Evolutionary conservation across 2,329 filamentous ascomycete genomes (phyloP).

Genomic region (Arthroderma uncinatum): DNA sequence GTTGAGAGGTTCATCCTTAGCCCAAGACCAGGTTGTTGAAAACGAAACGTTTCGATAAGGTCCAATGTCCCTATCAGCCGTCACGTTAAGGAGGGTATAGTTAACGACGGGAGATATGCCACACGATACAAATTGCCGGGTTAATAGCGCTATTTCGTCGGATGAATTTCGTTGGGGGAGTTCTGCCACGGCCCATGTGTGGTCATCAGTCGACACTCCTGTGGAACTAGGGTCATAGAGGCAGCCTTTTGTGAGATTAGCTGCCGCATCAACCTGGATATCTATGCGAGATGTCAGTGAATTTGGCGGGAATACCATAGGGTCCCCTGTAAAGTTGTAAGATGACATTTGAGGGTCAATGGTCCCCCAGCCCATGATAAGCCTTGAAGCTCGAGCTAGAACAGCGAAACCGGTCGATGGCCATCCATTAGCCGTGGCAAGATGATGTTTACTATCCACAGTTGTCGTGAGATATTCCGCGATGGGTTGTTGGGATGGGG

Average conservation of each 20-base stretch:
- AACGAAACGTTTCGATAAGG: slow-evolving; percentile 42
- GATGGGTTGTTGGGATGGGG: slow-evolving; percentile 35
- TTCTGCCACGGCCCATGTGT: slow-evolving; percentile 42
- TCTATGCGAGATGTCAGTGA: slow-evolving; percentile 34
- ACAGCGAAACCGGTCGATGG: slow-evolving; percentile 50
- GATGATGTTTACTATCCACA: slow-evolving; percentile 25
- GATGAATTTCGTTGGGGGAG: slow-evolving; percentile 20
- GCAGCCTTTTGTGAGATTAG: slow-evolving; percentile 42
- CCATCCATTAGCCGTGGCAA: slow-evolving; percentile 50
- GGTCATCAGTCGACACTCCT: slow-evolving; percentile 36
- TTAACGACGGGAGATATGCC: slow-evolving; percentile 53
- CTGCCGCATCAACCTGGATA: slow-evolving; percentile 28
- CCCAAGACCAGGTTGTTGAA: slow-evolving; percentile 51
- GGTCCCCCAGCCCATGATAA: slow-evolving; percentile 46
- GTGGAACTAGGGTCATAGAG: slow-evolving; percentile 38
- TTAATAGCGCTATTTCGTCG: slow-evolving; percentile 25
- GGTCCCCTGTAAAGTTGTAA: slow-evolving; percentile 47
- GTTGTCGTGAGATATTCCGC: slow-evolving; percentile 43
- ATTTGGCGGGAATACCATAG: slow-evolving; percentile 41
- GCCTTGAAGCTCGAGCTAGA: slow-evolving; percentile 41
- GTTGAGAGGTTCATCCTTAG: slow-evolving; percentile 44
- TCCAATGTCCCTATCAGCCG: slow-evolving; percentile 38
- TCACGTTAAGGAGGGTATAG: slow-evolving; percentile 40
- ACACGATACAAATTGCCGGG: slow-evolving; percentile 41
- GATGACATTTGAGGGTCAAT: slow-evolving; percentile 46